A percentile compares a stretch with the other conserved stretches of the same genome.
phyloP scores from a whole-genome alignment of 78 protist genomes.

The Emiliania huxleyi region DNA sequence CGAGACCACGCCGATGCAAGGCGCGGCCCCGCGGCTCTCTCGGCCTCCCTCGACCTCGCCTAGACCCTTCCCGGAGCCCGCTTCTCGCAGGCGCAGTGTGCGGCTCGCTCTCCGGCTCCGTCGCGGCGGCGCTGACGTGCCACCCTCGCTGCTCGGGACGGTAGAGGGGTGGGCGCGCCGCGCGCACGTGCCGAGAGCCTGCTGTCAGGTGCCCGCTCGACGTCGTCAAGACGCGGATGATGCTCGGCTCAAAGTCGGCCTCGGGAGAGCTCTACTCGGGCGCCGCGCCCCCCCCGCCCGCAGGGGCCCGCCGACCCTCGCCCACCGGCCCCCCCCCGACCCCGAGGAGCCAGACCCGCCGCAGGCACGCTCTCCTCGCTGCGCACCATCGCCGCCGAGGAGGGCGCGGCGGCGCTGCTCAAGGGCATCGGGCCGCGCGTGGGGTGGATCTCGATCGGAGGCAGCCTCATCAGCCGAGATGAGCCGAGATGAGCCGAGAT shows the following conservation, averaged over 20 bases:
- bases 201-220: conserved; percentile 81
- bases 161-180: no score
- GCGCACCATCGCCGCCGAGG: neutral
- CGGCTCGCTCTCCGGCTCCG: conserved; percentile 65
- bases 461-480: neutral
- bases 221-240: conserved; percentile 74
- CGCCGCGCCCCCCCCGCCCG: neutral
- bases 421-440: neutral
- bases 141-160: no score
- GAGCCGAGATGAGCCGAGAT: neutral
- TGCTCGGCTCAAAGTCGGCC: conserved; percentile 36
- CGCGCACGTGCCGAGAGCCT: no score
- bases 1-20: no score
- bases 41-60: no score
- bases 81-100: conserved; percentile 49
- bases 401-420: neutral
- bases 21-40: no score
- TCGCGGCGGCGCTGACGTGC: conserved; percentile 55
- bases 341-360: neutral
- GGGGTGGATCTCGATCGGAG: neutral
- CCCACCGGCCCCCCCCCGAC: no score
- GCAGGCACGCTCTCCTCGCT: neutral
- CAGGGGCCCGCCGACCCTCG: neutral
- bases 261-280: neutral
- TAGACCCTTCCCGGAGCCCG: no score